Percentiles rank a stretch among this genome's conserved stretches.
Conservation (phyloP, 192 early-diverging fungal genomes). For the Linnemannia schmuckeri region DNA sequence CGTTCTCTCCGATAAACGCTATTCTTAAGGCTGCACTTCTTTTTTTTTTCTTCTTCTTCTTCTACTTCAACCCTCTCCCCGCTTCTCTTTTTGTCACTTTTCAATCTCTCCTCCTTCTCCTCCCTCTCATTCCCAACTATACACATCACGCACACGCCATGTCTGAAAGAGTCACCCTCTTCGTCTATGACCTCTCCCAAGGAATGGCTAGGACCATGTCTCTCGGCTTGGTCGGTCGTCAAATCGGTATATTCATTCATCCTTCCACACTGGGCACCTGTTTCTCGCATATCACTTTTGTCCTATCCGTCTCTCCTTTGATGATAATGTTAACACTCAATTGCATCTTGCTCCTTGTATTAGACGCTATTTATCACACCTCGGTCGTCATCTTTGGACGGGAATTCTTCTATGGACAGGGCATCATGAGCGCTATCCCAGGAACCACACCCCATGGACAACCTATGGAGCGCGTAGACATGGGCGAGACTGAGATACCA, state of each 20-base stretch:
- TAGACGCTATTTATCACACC: conserved; percentile 77
- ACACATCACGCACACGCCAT: not conserved
- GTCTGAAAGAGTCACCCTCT: conserved; percentile 61
- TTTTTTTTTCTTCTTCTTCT: not conserved
- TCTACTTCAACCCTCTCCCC: not conserved
- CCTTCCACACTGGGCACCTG: not conserved
- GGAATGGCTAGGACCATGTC: conserved; percentile 85
- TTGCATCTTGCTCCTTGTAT: not conserved
- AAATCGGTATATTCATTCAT: conserved; percentile 66
- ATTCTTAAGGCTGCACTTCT: not conserved
- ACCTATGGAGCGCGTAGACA: conserved; percentile 75
- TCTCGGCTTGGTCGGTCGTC: conserved; percentile 70
- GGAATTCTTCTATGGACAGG: conserved; percentile 87
- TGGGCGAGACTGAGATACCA: conserved; percentile 85
- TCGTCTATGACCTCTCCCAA: conserved; percentile 73
- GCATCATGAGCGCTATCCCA: conserved; percentile 67
- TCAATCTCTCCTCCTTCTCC: not conserved
- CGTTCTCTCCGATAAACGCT: too few relatives aligned
- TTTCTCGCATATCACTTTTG: not conserved
- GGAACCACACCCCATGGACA: conserved; percentile 73
- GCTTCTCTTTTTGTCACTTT: not conserved
- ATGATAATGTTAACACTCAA: not conserved
- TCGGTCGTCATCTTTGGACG: conserved; percentile 80
- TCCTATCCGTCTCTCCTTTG: not conserved
- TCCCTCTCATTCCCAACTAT: not conserved